A percentile compares a stretch with the other conserved stretches of the same genome.
phyloP scores from a whole-genome alignment of 441 rosid species.

The Eutrema salsugineum region DNA sequence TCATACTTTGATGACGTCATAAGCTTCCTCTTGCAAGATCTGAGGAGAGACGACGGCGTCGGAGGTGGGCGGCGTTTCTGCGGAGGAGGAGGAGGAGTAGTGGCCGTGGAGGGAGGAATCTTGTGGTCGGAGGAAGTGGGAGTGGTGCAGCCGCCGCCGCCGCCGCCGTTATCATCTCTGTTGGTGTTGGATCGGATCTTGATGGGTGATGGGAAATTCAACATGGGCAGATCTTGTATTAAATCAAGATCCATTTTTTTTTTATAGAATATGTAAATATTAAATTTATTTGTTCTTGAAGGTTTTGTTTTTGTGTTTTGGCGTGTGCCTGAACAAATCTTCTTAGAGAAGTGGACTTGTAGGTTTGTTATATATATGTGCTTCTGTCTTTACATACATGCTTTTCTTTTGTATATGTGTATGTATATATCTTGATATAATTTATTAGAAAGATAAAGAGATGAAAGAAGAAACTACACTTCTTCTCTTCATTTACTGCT shows the following conservation, averaged over 20 bases:
- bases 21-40: slow-evolving; percentile 35
- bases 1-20: slow-evolving; percentile 26
- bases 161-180: slow-evolving; percentile 10
- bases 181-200: slow-evolving; percentile 28
- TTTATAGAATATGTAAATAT: background rate
- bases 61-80: slow-evolving; percentile 29
- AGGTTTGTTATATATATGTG: slow-evolving; percentile 27
- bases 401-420: slow-evolving; percentile 2
- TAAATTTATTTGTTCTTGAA: slow-evolving; percentile 9
- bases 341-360: slow-evolving; percentile 35
- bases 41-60: slow-evolving; percentile 14
- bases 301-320: slow-evolving; percentile 19
- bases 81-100: slow-evolving; percentile 36
- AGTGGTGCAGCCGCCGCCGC: slow-evolving; percentile 31
- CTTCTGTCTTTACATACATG: slow-evolving; percentile 30
- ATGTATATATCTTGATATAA: background rate
- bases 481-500: slow-evolving; percentile 7
- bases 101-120: slow-evolving; percentile 30
- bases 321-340: slow-evolving; percentile 32
- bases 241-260: slow-evolving; percentile 25
- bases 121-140: slow-evolving; percentile 34
- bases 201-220: slow-evolving; percentile 31
- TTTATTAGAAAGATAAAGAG: background rate
- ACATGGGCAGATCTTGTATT: slow-evolving; percentile 29
- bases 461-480: background rate